Percentiles rank a stretch among this genome's conserved stretches.
Conservation (phyloP, 164 flowering plant species). For the Kalanchoe fedtschenkoi region DNA sequence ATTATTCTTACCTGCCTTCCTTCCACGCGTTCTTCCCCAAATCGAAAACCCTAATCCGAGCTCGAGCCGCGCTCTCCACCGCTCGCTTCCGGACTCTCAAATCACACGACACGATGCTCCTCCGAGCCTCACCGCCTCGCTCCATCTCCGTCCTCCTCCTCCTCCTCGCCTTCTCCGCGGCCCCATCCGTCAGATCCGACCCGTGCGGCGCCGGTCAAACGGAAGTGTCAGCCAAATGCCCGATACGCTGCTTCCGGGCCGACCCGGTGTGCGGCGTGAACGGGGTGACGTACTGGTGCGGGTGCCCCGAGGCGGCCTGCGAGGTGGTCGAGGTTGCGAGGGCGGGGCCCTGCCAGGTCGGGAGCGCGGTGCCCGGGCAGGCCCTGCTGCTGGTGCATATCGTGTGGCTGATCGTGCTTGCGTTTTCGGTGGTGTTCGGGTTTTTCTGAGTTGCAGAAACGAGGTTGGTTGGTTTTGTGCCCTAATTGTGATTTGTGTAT, state of each 20-base stretch:
- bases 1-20: not conserved
- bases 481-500: not conserved
- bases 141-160: not conserved
- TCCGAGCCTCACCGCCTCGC: not conserved
- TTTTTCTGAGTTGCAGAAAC: no score
- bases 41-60: slow-evolving; percentile 6
- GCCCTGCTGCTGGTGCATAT: slow-evolving; percentile 54
- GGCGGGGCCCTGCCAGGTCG: slow-evolving; percentile 45
- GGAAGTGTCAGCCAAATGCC: slow-evolving; percentile 27
- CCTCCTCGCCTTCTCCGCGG: slow-evolving; percentile 2
- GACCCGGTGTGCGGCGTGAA: slow-evolving; percentile 62
- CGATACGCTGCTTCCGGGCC: slow-evolving; percentile 49
- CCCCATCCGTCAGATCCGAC: slow-evolving; percentile 6
- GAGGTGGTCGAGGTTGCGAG: slow-evolving; percentile 36
- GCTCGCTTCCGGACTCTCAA: not conserved
- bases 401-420: slow-evolving; percentile 51
- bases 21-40: slow-evolving; percentile 1
- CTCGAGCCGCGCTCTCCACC: not conserved
- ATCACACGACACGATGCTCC: not conserved
- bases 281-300: slow-evolving; percentile 73
- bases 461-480: not conserved
- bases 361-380: slow-evolving; percentile 41
- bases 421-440: slow-evolving; percentile 45
- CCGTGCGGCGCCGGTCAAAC: slow-evolving; percentile 13
- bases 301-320: slow-evolving; percentile 53